Percentiles rank a stretch among this genome's conserved stretches.
Conservation (phyloP, 768 basidiomycete genomes). For the Collybia sp. region DNA sequence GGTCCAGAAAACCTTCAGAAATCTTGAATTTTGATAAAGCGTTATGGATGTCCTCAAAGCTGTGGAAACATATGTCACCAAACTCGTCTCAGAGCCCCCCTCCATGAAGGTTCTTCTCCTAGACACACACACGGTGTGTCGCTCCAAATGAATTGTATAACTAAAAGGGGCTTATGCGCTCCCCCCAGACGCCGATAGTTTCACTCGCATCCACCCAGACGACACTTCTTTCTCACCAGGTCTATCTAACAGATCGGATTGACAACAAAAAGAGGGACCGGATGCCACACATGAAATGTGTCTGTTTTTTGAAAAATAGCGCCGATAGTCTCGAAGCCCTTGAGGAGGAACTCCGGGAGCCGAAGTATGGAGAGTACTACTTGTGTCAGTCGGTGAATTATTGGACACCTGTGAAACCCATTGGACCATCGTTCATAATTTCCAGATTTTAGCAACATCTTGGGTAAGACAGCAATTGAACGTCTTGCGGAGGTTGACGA, state of each 20-base stretch:
- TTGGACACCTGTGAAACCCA: constrained; percentile 18
- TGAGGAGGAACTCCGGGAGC: constrained; percentile 79
- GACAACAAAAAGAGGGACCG: constrained; percentile 90
- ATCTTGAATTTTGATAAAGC: neutral
- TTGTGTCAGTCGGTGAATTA: constrained; percentile 91
- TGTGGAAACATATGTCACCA: constrained; percentile 88
- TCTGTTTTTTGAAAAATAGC: constrained; percentile 85
- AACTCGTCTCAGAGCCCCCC: constrained; percentile 77
- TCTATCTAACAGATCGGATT: constrained; percentile 96
- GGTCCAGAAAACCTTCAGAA: too few species aligned
- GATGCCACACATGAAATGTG: constrained; percentile 96
- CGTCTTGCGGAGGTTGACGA: constrained; percentile 91
- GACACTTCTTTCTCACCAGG: constrained; percentile 87
- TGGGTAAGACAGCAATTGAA: constrained; percentile 89
- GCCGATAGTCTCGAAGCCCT: constrained; percentile 81
- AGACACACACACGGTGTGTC: constrained; percentile 85
- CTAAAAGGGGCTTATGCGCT: constrained; percentile 3
- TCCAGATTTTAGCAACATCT: constrained; percentile 90
- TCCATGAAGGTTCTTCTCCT: constrained; percentile 96
- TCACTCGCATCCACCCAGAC: constrained; percentile 95
- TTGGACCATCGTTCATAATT: constrained; percentile 13
- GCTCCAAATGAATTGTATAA: neutral
- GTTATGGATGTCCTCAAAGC: constrained; percentile 95
- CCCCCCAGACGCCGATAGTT: constrained; percentile 85
- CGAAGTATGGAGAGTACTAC: constrained; percentile 97